Evolutionary conservation across 768 basidiomycete genomes (phyloP).

Genomic region (Cytidiella melzeri): DNA sequence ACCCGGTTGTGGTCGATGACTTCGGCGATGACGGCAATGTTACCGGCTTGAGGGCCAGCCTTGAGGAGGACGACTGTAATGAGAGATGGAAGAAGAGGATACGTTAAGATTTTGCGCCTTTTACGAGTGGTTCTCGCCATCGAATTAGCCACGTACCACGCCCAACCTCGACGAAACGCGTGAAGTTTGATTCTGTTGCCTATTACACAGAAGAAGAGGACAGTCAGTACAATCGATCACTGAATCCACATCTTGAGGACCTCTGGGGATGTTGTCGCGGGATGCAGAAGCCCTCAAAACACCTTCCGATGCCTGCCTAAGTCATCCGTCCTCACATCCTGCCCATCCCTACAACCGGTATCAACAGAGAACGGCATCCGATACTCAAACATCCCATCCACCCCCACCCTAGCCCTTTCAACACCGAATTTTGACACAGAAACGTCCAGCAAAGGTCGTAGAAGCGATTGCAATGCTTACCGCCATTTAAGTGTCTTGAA

Average conservation of each 20-base stretch:
- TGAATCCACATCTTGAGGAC: not conserved
- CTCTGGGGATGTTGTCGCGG: not conserved
- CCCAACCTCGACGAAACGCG: constrained; percentile 97
- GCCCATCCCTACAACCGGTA: constrained; percentile 2
- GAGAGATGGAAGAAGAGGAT: not conserved
- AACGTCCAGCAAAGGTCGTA: constrained; percentile 7
- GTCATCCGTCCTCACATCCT: no score
- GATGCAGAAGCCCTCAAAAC: not conserved
- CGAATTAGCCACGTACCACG: constrained; percentile 51
- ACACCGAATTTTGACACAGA: constrained; percentile 2
- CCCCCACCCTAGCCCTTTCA: constrained; percentile 5
- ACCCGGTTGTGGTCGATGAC: constrained; percentile 99
- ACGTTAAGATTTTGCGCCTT: not conserved
- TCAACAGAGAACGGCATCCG: constrained; percentile 17
- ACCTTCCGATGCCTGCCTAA: no score
- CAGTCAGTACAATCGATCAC: no score
- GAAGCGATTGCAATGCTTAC: constrained; percentile 17
- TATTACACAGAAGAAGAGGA: no score
- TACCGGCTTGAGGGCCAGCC: constrained; percentile 77
- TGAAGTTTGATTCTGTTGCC: constrained; percentile 66
- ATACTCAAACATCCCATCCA: constrained; percentile 14
- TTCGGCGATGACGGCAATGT: constrained; percentile 92
- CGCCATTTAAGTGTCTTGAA: constrained; percentile 21
- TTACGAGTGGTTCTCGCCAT: not conserved
- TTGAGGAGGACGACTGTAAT: constrained; percentile 85